Conservation (phyloP, 495 filamentous ascomycete species). For the Aspergillus sparsus region DNA sequence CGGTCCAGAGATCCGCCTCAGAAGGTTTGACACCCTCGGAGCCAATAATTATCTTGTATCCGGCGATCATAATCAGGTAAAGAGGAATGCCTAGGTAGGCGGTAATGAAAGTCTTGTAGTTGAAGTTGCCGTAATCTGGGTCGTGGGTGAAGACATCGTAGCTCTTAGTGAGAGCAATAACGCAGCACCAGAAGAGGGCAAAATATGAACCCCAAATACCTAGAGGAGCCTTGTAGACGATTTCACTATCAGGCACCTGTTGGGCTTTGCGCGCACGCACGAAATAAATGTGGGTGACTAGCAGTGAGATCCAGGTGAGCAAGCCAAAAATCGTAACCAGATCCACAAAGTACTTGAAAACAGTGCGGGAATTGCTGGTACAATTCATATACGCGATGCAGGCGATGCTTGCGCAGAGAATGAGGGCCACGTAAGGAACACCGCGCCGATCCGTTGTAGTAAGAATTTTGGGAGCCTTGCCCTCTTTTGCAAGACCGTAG, state of each 20-base stretch:
- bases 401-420: constrained; percentile 59
- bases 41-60: constrained; percentile 63
- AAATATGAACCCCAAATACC: constrained; percentile 65
- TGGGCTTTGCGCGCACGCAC: constrained; percentile 73
- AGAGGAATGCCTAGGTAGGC: constrained; percentile 80
- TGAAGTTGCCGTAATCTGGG: constrained; percentile 55
- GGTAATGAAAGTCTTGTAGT: constrained; percentile 77
- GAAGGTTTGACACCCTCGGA: constrained; percentile 55
- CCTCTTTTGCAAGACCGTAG: constrained; percentile 74
- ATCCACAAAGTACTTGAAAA: constrained; percentile 87
- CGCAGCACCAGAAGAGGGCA: constrained; percentile 65
- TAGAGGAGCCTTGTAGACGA: constrained; percentile 75
- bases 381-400: constrained; percentile 81
- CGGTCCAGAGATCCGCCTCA: constrained; percentile 67
- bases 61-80: constrained; percentile 69
- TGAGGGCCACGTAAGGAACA: constrained; percentile 72
- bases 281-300: constrained; percentile 81
- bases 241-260: constrained; percentile 58
- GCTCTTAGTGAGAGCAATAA: constrained; percentile 78
- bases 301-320: constrained; percentile 81
- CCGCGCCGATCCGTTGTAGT: constrained; percentile 69
- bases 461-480: constrained; percentile 73
- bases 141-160: constrained; percentile 67
- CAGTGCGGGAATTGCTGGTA: constrained; percentile 60
- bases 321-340: constrained; percentile 79